Evolutionary conservation across 495 filamentous ascomycete genomes (phyloP), one percentile per base, ranked within the genome.

Genomic region (Friedmanniomyces endolithicus): DNA sequence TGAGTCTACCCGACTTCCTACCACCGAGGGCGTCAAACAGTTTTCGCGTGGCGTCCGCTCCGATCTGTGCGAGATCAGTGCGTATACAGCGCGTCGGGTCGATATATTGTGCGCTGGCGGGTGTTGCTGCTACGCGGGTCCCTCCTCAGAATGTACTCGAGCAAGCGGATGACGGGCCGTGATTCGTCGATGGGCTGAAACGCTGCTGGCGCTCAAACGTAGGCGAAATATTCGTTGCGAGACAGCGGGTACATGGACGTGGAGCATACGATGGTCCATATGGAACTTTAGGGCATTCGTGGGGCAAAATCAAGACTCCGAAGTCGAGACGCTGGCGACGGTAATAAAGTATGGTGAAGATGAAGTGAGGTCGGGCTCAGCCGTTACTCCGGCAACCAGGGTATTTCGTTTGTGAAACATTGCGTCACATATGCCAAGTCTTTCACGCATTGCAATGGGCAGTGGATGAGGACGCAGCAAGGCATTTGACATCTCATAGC

Each of bases 31-130:
- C 11, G 44, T 17, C 12, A 22, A 7, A 22, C 24, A 19, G 2
- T 47, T 19, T 6, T 23, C 6, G 20, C 20, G 20, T 45, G 45
- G 41, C 50, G 43, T 46, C 14, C 24, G 50, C 8, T 20, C 22
- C 14, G 27, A 31, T 48, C 35, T 39, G 53, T 56, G 46, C 53
- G 53, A 50, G 53, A 43, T 35, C 55, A 52, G n/a, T 45, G 23
- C 24, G 43, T 39, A 35, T 22, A n/a, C 55, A 52, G 55, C 55
- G 55, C 55, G 20, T 52, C 39, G 17, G 14, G 12, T 57, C 47
- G 55, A 34, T 11, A 24, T 34, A 7, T 17, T 40, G 23, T 43
- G 16, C 34, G 47, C 35, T 41, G 23, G 20, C 14, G 14, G n/a
- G 31, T n/a, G n/a, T 19, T 29, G 45, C 19, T 17, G 17, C 23